Evolutionary conservation across 768 basidiomycete genomes (phyloP).

Genomic region (Symmetrospora coprosmae): DNA sequence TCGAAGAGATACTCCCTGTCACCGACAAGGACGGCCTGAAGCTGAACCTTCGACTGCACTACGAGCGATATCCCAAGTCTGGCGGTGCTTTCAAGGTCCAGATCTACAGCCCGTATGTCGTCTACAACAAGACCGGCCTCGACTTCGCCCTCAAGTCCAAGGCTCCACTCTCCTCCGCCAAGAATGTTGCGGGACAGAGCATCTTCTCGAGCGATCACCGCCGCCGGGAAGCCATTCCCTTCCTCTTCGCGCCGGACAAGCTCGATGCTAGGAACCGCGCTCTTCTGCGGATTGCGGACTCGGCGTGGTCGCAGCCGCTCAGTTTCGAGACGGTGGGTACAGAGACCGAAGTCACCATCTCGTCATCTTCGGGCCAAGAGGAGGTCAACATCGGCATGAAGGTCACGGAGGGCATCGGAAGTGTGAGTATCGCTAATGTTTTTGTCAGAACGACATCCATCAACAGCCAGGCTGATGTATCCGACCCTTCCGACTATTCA

Average conservation of each 20-base stretch:
- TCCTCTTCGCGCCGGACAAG: constrained; percentile 64
- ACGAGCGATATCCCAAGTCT: constrained; percentile 69
- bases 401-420: constrained; percentile 86
- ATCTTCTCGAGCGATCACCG: constrained; percentile 47
- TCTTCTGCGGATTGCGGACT: constrained; percentile 51
- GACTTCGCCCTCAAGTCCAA: constrained; percentile 60
- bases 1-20: constrained; percentile 57
- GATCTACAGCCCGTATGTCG: constrained; percentile 74
- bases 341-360: constrained; percentile 65
- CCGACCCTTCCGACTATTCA: constrained; percentile 24
- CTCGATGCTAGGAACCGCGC: constrained; percentile 69
- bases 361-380: constrained; percentile 48
- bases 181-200: constrained; percentile 70
- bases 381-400: constrained; percentile 68
- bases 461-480: not conserved
- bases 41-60: constrained; percentile 69
- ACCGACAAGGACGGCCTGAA: constrained; percentile 61
- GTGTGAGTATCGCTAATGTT: constrained; percentile 38
- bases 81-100: constrained; percentile 95
- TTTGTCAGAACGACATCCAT: not conserved
- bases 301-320: constrained; percentile 45
- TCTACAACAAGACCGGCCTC: constrained; percentile 82
- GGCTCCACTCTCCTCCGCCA: constrained; percentile 45
- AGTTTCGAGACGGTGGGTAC: constrained; percentile 83
- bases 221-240: not conserved